phyloP scores from a whole-genome alignment of 495 filamentous ascomycete species.

The Baudoinia panamericana region DNA sequence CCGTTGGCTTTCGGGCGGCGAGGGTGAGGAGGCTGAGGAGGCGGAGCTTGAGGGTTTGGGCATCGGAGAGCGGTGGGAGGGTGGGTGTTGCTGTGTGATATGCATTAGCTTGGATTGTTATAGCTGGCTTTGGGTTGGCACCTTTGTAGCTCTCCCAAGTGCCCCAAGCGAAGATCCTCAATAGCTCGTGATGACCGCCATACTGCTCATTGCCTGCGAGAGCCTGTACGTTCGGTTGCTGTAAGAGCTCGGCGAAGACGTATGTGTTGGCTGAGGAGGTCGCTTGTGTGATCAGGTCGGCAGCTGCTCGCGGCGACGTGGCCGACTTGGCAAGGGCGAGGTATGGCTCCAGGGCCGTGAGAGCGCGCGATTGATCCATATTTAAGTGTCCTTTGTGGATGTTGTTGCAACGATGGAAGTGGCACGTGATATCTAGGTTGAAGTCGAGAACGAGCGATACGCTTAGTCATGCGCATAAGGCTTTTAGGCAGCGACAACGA shows the following conservation, averaged over 20 bases:
- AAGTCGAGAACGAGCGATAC: too few species aligned
- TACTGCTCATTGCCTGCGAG: constrained; percentile 45
- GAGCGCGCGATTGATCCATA: constrained; percentile 82
- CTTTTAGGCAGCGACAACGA: too few species aligned
- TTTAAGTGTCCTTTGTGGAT: constrained; percentile 14
- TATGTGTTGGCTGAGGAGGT: constrained; percentile 79
- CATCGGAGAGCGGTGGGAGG: constrained; percentile 58
- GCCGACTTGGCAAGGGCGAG: constrained; percentile 77
- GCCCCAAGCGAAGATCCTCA: constrained; percentile 88
- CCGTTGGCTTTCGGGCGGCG: constrained; percentile 29
- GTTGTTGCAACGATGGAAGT: too few species aligned
- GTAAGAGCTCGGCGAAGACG: constrained; percentile 87
- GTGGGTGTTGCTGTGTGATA: constrained; percentile 33
- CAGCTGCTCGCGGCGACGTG: constrained; percentile 65
- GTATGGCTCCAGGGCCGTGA: constrained; percentile 75
- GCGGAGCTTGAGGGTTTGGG: constrained; percentile 74
- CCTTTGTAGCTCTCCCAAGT: constrained; percentile 68
- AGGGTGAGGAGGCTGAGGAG: constrained; percentile 80
- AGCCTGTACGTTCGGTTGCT: constrained; percentile 65
- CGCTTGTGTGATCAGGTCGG: constrained; percentile 76
- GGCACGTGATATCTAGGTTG: too few species aligned
- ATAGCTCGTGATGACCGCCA: constrained; percentile 49
- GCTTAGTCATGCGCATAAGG: too few species aligned
- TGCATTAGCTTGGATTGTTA: constrained; percentile 1
- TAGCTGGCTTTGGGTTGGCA: constrained; percentile 23